Conservation (phyloP, 345 rosid genomes). For the Streptanthus diversifolius region DNA sequence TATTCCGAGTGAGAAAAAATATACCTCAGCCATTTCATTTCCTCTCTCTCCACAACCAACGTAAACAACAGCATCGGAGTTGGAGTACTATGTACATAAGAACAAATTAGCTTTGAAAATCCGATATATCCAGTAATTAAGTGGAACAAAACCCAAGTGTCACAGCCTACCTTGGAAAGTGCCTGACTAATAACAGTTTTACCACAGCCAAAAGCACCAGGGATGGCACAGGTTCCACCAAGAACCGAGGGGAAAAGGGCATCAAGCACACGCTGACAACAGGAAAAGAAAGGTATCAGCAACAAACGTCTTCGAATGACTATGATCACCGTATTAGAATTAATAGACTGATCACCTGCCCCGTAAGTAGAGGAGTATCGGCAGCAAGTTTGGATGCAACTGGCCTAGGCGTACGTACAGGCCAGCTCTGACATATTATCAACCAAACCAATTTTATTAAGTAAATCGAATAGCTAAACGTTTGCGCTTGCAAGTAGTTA, state of each 20-base stretch:
- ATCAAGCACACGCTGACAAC: slow-evolving; percentile 91
- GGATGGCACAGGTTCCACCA: slow-evolving; percentile 99
- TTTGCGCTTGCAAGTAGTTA: not conserved
- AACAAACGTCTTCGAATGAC: not conserved
- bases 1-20: slow-evolving; percentile 13
- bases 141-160: not conserved
- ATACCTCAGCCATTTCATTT: slow-evolving; percentile 99
- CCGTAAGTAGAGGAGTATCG: slow-evolving; percentile 95
- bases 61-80: slow-evolving; percentile 95
- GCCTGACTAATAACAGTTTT: slow-evolving; percentile 99
- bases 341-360: slow-evolving; percentile 57
- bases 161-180: slow-evolving; percentile 81
- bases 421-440: slow-evolving; percentile 76
- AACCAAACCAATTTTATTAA: not conserved
- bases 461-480: slow-evolving; percentile 4
- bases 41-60: slow-evolving; percentile 99
- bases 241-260: slow-evolving; percentile 99
- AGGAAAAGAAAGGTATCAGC: slow-evolving; percentile 33
- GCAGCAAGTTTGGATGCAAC: slow-evolving; percentile 99
- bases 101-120: slow-evolving; percentile 18
- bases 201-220: slow-evolving; percentile 99
- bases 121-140: not conserved
- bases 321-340: not conserved
- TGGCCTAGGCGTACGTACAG: slow-evolving; percentile 99
- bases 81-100: slow-evolving; percentile 71